Conservation (phyloP, 352 stramenopile species). For the Blastocystis sp. region DNA sequence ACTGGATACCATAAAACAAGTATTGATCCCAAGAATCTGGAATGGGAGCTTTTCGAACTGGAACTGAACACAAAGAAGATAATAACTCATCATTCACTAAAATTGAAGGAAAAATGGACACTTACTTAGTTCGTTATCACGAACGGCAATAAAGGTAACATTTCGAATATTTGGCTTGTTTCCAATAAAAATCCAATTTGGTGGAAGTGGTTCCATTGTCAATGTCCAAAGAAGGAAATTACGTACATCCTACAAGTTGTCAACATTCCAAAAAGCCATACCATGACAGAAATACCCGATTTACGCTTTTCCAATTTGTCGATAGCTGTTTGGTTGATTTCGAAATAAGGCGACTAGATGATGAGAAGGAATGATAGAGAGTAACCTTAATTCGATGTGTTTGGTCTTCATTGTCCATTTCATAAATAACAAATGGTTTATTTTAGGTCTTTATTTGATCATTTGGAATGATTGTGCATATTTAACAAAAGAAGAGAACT, state of each 20-base stretch:
- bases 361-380: not conserved
- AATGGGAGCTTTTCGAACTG: slow-evolving; percentile 15
- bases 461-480: not conserved
- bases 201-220: slow-evolving; percentile 19
- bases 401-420: too few species aligned
- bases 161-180: slow-evolving; percentile 40
- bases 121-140: slow-evolving; percentile 12
- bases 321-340: slow-evolving; percentile 9
- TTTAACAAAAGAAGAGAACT: not conserved
- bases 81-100: not conserved
- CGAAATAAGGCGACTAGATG: slow-evolving; percentile 31
- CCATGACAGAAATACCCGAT: slow-evolving; percentile 12
- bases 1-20: slow-evolving; percentile 39
- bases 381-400: not conserved
- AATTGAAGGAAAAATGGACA: not conserved
- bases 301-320: not conserved
- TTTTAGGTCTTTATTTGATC: too few species aligned
- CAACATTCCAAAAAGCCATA: not conserved
- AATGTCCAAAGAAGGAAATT: slow-evolving; percentile 58
- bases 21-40: slow-evolving; percentile 17
- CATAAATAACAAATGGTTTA: too few species aligned
- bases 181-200: slow-evolving; percentile 53
- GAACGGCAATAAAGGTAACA: slow-evolving; percentile 7
- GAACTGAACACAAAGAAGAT: not conserved
- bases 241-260: not conserved